Base-by-base conservation (phyloP, 2,329 filamentous ascomycete genomes). In the Epichloe sp. region DNA sequence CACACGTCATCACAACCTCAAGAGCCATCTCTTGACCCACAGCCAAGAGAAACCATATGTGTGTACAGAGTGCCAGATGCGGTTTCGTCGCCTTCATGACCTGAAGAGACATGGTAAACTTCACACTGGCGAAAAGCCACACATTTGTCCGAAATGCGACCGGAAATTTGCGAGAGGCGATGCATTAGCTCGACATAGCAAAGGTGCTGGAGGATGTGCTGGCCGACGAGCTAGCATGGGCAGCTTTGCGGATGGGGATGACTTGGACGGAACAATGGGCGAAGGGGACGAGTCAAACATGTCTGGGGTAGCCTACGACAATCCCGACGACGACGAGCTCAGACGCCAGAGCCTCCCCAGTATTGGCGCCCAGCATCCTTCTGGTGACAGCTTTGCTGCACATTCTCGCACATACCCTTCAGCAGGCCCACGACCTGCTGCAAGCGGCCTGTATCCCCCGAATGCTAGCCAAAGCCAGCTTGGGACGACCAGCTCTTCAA, bases 21-120 rank as follows among this genome's bases (percentile, higher is more conserved):
- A 97, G 71, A 96, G 89, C 59, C 93, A 98, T 70, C 78, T 98
- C 52, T 79, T 98, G 64, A 97, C 93, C 0, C 93, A 97, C 68
- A 96, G 90, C 62, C 91, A 98, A 73, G 93, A 98, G 68, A 98
- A 98, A 69, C 93, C 93, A 0, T 98, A 93, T 63, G 80, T 93
- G 31, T 98, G 93, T 64, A 83, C 88, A 55, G 88, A 87, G n/a
- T 98, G 93, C 65, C 81, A 91, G 59, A 87, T 93, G 67, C 83
- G 91, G 49, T 98, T 98, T 68, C 81, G 93, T 51, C 82, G 93
- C 56, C 75, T 97, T 48, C 93, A 98, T 64, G 93, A 98, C 63
- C 71, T 98, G 57, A 98, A 98, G 72, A 82, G 93, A 41, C 93
- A 98, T 65, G 89, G 86, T 57, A 98, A 98, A 69, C 78, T 98